Base-by-base conservation (phyloP, 2,329 filamentous ascomycete species). In the Remersonia thermophila region DNA sequence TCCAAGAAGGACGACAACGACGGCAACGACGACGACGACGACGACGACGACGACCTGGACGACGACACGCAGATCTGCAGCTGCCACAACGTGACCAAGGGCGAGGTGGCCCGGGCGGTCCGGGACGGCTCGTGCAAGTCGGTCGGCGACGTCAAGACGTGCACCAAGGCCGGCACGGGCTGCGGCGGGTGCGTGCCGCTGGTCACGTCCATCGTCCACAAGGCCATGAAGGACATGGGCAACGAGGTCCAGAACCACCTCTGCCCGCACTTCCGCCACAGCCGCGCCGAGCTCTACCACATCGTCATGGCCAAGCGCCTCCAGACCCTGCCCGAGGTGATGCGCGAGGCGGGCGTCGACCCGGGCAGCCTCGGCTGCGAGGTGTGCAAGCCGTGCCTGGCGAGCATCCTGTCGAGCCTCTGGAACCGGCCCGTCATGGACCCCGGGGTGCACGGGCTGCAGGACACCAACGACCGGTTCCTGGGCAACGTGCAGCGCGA, bases 31-130 rank as follows among this genome's bases (percentile, higher is more conserved):
- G 75, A 75, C 0, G 81, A 78, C 2, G 84, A 83, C 9, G 83
- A 86, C 33, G 73, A 72, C 20, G 77, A 67, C 1, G 83, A 83
- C 47, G 84, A 93, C 50, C 68, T 93, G 46, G 71, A 79, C 34
- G 83, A 91, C 48, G 83, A 91, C 51, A 83, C 83, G 0, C 87
- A 94, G 54, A 80, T 94, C 42, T 94, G 86, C 58, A 91, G 84
- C 1, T 94, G 86, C 49, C 86, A 94, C 64, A 94, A 94, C 54
- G 86, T 94, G 29, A 80, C 76, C 16, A 94, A 94, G 55, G 82
- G 81, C 12, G 83, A 89, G 48, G 67, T 94, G 0, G 74, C 80
- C 30, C 70, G 71, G 4, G 65, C 65, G 2, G 73, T 89, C 54
- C 87, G 87, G 49, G 75, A 80, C 36, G 85, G 83, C 27, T 77